Evolutionary conservation across 345 rosid species (phyloP).

Genomic region (Arabis alpina): DNA sequence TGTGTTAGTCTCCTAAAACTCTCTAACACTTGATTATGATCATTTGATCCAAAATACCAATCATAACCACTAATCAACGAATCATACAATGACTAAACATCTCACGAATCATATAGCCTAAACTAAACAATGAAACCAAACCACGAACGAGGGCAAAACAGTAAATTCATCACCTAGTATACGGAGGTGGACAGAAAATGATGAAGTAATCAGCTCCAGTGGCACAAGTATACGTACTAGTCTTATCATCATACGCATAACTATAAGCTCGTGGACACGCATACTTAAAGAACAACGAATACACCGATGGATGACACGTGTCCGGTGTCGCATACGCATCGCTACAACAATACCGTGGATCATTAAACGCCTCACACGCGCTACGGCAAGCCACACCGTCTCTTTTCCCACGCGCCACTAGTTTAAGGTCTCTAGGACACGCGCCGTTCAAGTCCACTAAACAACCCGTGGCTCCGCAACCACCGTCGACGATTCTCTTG

Average conservation of each 20-base stretch:
- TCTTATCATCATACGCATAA: conserved; percentile 88
- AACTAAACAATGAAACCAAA: too few species aligned
- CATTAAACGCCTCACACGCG: conserved; percentile 89
- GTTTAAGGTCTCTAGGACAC: conserved; percentile 65
- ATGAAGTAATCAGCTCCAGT: conserved; percentile 65
- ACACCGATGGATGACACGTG: conserved; percentile 71
- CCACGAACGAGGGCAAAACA: not conserved
- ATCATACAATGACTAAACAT: too few species aligned
- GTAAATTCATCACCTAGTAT: conserved; percentile 62
- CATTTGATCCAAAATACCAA: too few species aligned
- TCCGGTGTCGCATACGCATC: conserved; percentile 76
- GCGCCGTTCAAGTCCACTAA: conserved; percentile 78
- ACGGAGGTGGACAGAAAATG: conserved; percentile 89
- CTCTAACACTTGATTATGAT: too few species aligned
- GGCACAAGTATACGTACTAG: conserved; percentile 85
- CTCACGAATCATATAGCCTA: too few species aligned
- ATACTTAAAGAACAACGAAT: conserved; percentile 69
- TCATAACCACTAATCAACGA: not conserved
- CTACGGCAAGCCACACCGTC: conserved; percentile 70
- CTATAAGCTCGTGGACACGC: conserved; percentile 94
- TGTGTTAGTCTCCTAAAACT: too few species aligned
- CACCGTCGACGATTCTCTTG: conserved; percentile 46
- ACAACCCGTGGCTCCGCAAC: conserved; percentile 88
- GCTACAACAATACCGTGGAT: conserved; percentile 77
- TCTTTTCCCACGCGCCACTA: conserved; percentile 47